Evolutionary conservation across 345 rosid genomes (phyloP).

Genomic region (Mallotus nudiflorus): DNA sequence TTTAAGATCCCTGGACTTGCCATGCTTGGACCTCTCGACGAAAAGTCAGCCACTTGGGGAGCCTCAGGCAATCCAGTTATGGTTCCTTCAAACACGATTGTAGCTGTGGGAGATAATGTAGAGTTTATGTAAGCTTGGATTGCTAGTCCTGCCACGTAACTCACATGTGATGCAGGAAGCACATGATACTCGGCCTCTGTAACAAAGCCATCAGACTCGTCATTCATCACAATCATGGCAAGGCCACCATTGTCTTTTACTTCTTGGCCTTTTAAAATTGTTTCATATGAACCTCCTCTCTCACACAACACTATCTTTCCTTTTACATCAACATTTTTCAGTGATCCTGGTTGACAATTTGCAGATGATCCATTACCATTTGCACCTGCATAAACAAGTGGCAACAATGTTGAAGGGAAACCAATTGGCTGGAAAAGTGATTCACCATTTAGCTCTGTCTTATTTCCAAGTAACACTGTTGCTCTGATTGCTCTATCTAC

Average conservation of each 20-base stretch:
- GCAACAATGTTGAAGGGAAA: constrained; percentile 2
- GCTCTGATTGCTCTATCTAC: constrained; percentile 32
- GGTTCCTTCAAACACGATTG: constrained; percentile 12
- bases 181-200: background rate
- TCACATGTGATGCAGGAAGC: constrained; percentile 17
- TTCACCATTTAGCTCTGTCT: constrained; percentile 1
- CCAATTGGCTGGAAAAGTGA: constrained; percentile 6
- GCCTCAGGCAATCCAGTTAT: constrained; percentile 6
- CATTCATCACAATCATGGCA: constrained; percentile 25
- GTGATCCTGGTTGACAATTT: constrained; percentile 1
- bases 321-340: constrained; percentile 8
- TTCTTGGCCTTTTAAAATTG: background rate
- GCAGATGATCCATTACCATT: background rate
- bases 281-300: background rate
- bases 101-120: constrained; percentile 3
- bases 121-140: constrained; percentile 17
- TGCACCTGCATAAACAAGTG: constrained; percentile 15
- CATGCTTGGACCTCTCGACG: constrained; percentile 23
- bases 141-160: constrained; percentile 5
- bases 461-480: constrained; percentile 36
- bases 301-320: constrained; percentile 13
- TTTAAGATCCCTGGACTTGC: constrained; percentile 27
- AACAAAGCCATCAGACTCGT: background rate
- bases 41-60: constrained; percentile 15
- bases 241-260: constrained; percentile 20